phyloP scores from a whole-genome alignment of 805 yeast genomes.

The Zygosaccharomyces rouxii region DNA sequence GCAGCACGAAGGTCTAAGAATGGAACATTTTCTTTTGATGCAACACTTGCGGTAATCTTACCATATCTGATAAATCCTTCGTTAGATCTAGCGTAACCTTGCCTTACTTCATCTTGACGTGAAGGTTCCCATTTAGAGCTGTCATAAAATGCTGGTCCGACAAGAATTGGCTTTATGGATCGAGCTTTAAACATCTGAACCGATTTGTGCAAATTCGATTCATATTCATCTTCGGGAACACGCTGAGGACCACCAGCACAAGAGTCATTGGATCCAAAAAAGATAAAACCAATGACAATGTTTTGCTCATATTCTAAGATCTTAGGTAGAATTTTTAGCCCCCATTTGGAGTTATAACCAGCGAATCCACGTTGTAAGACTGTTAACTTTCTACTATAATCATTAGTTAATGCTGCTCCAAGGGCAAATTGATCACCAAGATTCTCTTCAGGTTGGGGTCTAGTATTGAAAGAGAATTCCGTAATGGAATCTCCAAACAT shows the following conservation, averaged over 20 bases:
- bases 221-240: constrained; percentile 50
- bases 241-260: constrained; percentile 42
- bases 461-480: constrained; percentile 45
- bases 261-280: constrained; percentile 81
- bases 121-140: constrained; percentile 38
- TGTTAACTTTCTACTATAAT: constrained; percentile 61
- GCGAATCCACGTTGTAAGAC: constrained; percentile 68
- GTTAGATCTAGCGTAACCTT: constrained; percentile 45
- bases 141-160: constrained; percentile 62
- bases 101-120: constrained; percentile 33
- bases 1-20: constrained; percentile 51
- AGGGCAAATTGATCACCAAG: constrained; percentile 40
- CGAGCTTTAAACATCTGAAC: constrained; percentile 38
- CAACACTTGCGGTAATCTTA: constrained; percentile 45
- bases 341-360: constrained; percentile 73
- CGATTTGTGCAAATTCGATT: constrained; percentile 44
- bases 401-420: constrained; percentile 47
- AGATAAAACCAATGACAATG: constrained; percentile 49
- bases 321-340: constrained; percentile 44
- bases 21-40: constrained; percentile 47
- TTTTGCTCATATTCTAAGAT: constrained; percentile 48
- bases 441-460: constrained; percentile 18
- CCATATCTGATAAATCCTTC: constrained; percentile 46
- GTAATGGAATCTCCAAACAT: constrained; percentile 73
- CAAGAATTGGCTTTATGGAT: constrained; percentile 49